Evolutionary conservation across 208 protist species (phyloP).

Genomic region (Naegleria fowleri): DNA sequence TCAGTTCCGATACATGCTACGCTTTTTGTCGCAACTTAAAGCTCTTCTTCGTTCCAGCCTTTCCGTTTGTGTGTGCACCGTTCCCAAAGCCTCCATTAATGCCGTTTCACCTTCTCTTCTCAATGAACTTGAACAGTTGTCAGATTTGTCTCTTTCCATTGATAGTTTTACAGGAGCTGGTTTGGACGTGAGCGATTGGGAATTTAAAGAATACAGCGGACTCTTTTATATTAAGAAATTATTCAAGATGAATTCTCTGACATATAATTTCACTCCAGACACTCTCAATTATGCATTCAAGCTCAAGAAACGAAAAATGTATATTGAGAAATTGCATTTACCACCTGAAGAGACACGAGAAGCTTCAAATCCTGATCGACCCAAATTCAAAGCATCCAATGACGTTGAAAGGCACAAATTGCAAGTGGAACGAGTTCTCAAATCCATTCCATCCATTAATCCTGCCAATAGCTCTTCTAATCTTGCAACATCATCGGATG

Average conservation of each 20-base stretch:
- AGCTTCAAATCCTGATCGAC: neutral
- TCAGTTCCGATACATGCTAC: neutral
- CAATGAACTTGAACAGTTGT: neutral
- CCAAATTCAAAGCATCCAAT: slow-evolving; percentile 7
- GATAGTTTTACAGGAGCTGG: neutral
- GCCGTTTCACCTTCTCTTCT: neutral
- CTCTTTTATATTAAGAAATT: neutral
- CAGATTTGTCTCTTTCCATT: neutral
- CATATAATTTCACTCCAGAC: slow-evolving; percentile 4
- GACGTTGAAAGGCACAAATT: neutral
- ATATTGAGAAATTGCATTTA: slow-evolving; percentile 18
- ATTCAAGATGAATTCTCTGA: slow-evolving; percentile 1
- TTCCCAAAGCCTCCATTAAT: neutral
- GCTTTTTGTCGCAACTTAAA: neutral
- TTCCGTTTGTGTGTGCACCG: neutral
- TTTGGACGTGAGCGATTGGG: neutral
- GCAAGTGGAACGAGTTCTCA: neutral
- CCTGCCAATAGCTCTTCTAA: neutral
- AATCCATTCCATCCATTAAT: neutral
- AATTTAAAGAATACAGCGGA: slow-evolving; percentile 17
- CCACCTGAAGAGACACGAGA: slow-evolving; percentile 18
- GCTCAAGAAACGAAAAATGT: slow-evolving; percentile 14
- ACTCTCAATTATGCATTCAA: slow-evolving; percentile 25
- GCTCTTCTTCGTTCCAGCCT: neutral
- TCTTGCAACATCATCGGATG: neutral